phyloP scores from a whole-genome alignment of 805 yeast genomes.

The Saccharomycopsis oosterbeekiorum region DNA sequence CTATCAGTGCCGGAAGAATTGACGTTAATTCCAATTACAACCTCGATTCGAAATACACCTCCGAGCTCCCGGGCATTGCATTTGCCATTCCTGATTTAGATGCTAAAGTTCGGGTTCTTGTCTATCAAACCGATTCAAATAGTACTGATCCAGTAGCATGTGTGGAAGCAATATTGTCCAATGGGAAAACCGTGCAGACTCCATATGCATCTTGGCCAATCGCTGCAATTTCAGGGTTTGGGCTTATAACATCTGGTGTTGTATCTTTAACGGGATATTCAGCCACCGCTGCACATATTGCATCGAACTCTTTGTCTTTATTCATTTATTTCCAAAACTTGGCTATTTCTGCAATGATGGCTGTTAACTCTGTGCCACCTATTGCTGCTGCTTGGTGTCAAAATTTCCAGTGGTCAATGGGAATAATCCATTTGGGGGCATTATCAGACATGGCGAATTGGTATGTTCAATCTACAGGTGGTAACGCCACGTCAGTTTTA shows the following conservation, averaged over 20 bases:
- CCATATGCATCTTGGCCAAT: conserved; percentile 92
- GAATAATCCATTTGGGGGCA: conserved; percentile 65
- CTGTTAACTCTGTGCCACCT: conserved; percentile 85
- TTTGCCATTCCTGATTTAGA: conserved; percentile 90
- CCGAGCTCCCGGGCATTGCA: conserved; percentile 69
- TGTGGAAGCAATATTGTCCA: conserved; percentile 76
- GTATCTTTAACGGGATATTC: conserved; percentile 83
- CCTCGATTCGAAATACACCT: conserved; percentile 31
- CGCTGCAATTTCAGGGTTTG: conserved; percentile 83
- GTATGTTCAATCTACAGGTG: conserved; percentile 95
- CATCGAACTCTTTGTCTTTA: conserved; percentile 88
- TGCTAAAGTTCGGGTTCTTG: conserved; percentile 73
- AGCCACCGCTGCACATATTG: conserved; percentile 91
- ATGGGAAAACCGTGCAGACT: conserved; percentile 91
- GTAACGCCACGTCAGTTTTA: conserved; percentile 68
- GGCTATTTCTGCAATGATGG: conserved; percentile 92
- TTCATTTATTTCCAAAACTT: conserved; percentile 90
- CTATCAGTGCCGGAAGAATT: conserved; percentile 78
- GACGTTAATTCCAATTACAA: conserved; percentile 48
- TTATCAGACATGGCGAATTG: conserved; percentile 82
- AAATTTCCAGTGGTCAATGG: conserved; percentile 94
- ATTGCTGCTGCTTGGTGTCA: conserved; percentile 98
- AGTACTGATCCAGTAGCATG: conserved; percentile 60
- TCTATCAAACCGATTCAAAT: conserved; percentile 39
- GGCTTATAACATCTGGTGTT: conserved; percentile 78